Conservation (phyloP, 1,284 basidiomycete species). For the Coriolopsis trogii region DNA sequence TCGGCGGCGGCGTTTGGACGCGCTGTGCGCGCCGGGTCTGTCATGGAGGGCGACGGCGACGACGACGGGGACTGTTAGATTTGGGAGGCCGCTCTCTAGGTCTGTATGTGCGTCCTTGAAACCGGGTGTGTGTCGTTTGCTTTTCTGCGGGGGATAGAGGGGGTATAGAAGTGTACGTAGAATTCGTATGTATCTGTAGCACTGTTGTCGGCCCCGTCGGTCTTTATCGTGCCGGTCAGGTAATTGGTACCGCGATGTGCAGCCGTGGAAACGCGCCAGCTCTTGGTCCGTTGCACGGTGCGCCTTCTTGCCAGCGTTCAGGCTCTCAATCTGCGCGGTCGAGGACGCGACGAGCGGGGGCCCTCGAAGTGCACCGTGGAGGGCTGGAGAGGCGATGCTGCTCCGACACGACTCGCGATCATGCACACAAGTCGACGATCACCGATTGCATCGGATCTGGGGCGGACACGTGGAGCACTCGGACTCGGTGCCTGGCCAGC, state of each 20-base stretch:
- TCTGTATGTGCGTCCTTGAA: not conserved
- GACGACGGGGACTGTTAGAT: conserved; percentile 29
- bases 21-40: conserved; percentile 15
- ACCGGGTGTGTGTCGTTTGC: not conserved
- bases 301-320: no score
- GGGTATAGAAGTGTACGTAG: not conserved
- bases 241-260: not conserved
- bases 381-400: conserved; percentile 3
- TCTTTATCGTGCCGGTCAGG: no score
- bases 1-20: conserved; percentile 26
- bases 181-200: conserved; percentile 1
- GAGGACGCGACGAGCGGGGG: no score
- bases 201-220: no score
- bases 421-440: conserved; percentile 14
- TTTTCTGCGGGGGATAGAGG: not conserved
- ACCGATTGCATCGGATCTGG: no score
- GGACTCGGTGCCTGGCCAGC: conserved; percentile 6
- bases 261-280: no score
- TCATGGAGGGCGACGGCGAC: conserved; percentile 35
- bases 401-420: conserved; percentile 10
- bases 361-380: not conserved
- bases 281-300: no score
- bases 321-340: no score
- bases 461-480: no score
- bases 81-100: not conserved